These are phyloP conservation scores for Penicillium coffeae DNA, from an alignment of 495 filamentous ascomycete species.

Conservation along the genomic window DNA sequence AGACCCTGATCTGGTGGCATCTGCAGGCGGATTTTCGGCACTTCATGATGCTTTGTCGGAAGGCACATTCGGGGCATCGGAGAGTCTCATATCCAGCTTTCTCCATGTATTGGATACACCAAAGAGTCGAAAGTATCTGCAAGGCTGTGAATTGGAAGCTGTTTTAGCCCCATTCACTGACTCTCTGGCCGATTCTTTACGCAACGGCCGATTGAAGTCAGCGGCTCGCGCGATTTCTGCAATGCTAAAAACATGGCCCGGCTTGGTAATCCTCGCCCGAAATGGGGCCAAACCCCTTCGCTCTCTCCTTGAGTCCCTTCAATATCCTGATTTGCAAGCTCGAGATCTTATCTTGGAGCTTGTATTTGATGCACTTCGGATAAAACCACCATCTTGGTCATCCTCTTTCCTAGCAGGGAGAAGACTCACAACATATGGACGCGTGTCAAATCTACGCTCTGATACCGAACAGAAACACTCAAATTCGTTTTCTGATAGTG, in stretches of 20 bases:
- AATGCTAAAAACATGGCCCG: slow-evolving; percentile 91
- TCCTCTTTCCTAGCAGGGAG: slow-evolving; percentile 91
- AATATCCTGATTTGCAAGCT: slow-evolving; percentile 63
- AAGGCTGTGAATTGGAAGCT: slow-evolving; percentile 75
- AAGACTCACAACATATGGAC: slow-evolving; percentile 87
- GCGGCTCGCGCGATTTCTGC: slow-evolving; percentile 81
- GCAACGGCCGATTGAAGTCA: slow-evolving; percentile 73
- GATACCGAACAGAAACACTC: slow-evolving; percentile 47
- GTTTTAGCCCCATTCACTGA: slow-evolving; percentile 89
- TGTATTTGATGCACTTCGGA: slow-evolving; percentile 84
- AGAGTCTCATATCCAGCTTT: slow-evolving; percentile 78
- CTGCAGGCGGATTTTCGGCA: slow-evolving; percentile 75
- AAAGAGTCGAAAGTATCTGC: slow-evolving; percentile 70
- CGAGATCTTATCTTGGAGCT: slow-evolving; percentile 75
- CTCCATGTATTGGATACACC: slow-evolving; percentile 86
- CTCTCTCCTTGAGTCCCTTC: slow-evolving; percentile 75
- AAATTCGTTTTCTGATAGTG: slow-evolving; percentile 53
- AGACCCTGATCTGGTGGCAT: slow-evolving; percentile 71
- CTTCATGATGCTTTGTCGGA: slow-evolving; percentile 83
- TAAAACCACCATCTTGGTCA: slow-evolving; percentile 95
- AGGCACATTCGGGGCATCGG: slow-evolving; percentile 85
- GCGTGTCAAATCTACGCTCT: slow-evolving; percentile 81
- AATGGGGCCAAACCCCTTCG: slow-evolving; percentile 76
- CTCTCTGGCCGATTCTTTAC: slow-evolving; percentile 58
- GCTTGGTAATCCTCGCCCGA: slow-evolving; percentile 77